Percentiles rank a stretch among this genome's conserved stretches.
phyloP scores from a whole-genome alignment of 257 asterid genomes.

The Asclepias syriaca region DNA sequence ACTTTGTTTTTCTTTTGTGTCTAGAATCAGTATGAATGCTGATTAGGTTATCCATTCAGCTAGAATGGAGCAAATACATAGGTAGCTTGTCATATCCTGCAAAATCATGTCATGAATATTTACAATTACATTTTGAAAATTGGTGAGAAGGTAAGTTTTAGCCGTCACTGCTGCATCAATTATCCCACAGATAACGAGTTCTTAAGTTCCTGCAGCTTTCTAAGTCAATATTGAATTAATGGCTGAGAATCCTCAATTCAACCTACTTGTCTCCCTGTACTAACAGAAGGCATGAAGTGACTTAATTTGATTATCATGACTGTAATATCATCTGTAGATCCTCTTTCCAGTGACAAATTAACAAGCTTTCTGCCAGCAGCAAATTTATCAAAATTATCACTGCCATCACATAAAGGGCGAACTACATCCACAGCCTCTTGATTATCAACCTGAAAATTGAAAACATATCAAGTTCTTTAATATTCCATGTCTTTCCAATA shows the following conservation, averaged over 20 bases:
- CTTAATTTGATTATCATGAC: slow-evolving; percentile 55
- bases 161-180: not conserved
- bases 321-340: slow-evolving; percentile 63
- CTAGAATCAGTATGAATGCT: not conserved
- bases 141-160: too few relatives aligned
- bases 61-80: not conserved
- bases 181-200: not conserved
- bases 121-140: not conserved
- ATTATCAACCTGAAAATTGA: slow-evolving; percentile 52
- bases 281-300: slow-evolving; percentile 29
- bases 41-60: not conserved
- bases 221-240: not conserved
- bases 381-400: slow-evolving; percentile 30
- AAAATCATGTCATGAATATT: not conserved
- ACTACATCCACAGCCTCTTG: slow-evolving; percentile 76
- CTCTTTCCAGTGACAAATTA: slow-evolving; percentile 57
- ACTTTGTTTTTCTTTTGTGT: not conserved
- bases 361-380: slow-evolving; percentile 71
- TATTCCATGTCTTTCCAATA: not conserved
- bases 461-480: slow-evolving; percentile 11
- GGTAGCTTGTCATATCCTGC: not conserved
- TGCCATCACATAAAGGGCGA: slow-evolving; percentile 36
- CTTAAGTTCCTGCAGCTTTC: not conserved
- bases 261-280: not conserved
- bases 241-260: not conserved